These are phyloP conservation scores for Apodospora peruviana DNA, from an alignment of 495 filamentous ascomycete genomes.

Conservation along the genomic window DNA sequence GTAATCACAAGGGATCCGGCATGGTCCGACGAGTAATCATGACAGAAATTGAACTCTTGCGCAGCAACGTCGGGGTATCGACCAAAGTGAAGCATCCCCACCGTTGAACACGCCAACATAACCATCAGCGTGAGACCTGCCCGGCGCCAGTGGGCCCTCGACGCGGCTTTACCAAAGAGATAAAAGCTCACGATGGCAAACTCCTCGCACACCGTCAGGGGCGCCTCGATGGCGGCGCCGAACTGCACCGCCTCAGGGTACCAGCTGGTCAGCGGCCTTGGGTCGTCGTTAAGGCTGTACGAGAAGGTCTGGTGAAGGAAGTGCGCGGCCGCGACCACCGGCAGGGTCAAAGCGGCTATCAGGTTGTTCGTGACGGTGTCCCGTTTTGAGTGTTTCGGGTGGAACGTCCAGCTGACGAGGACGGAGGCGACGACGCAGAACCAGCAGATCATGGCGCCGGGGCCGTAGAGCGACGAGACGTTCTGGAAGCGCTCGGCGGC, in stretches of 20 bases:
- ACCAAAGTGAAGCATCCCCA: no score
- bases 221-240: neutral
- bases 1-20: no score
- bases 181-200: neutral
- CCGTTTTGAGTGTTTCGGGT: neutral
- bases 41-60: no score
- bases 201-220: neutral
- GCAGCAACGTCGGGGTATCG: no score
- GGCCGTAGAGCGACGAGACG: constrained; percentile 8
- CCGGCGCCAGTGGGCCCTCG: no score
- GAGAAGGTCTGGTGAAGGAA: neutral
- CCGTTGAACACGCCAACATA: no score
- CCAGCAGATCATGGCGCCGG: constrained; percentile 1
- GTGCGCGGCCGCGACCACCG: neutral
- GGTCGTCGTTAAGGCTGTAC: neutral
- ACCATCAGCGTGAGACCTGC: no score
- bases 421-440: constrained; percentile 1
- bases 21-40: no score
- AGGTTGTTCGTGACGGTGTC: constrained; percentile 4
- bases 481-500: neutral
- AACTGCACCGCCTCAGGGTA: neutral
- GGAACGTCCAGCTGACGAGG: constrained; percentile 1
- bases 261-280: neutral
- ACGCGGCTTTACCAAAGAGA: neutral
- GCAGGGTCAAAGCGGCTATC: neutral